Percentiles rank a stretch among this genome's conserved stretches.
Evolutionary conservation across 2,329 filamentous ascomycete genomes (phyloP).

Genomic region (Stenocarpella maydis): DNA sequence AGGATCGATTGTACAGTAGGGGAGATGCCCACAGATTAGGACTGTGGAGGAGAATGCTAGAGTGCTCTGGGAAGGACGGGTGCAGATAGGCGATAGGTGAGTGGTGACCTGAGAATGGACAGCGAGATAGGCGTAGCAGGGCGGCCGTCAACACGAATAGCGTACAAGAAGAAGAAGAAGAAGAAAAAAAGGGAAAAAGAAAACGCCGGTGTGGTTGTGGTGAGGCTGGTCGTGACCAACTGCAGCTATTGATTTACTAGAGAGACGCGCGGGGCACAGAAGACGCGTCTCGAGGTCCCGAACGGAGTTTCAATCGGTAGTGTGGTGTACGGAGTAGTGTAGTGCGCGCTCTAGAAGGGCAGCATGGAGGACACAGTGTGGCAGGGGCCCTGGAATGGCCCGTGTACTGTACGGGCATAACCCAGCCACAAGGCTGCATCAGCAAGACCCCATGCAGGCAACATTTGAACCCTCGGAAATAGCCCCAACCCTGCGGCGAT

Average conservation of each 20-base stretch:
- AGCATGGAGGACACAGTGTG: conserved; percentile 2
- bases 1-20: not conserved
- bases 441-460: not conserved
- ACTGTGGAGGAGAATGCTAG: not conserved
- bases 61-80: not conserved
- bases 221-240: not conserved
- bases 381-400: not conserved
- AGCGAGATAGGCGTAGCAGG: not conserved
- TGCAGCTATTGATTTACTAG: not conserved
- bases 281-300: conserved; percentile 1
- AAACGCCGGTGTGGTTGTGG: not conserved
- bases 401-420: not conserved
- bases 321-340: no score
- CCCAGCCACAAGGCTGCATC: conserved; percentile 20
- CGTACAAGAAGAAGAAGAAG: no score
- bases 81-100: not conserved
- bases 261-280: conserved; percentile 4
- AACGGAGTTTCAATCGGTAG: not conserved
- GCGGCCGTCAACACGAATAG: not conserved
- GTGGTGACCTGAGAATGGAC: not conserved
- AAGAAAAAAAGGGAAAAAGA: not conserved
- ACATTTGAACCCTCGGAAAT: not conserved
- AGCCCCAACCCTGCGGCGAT: conserved; percentile 10
- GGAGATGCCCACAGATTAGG: not conserved
- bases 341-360: no score